Evolutionary conservation across 306 rosid species (phyloP).

Genomic region (Phaseolus lunatus): DNA sequence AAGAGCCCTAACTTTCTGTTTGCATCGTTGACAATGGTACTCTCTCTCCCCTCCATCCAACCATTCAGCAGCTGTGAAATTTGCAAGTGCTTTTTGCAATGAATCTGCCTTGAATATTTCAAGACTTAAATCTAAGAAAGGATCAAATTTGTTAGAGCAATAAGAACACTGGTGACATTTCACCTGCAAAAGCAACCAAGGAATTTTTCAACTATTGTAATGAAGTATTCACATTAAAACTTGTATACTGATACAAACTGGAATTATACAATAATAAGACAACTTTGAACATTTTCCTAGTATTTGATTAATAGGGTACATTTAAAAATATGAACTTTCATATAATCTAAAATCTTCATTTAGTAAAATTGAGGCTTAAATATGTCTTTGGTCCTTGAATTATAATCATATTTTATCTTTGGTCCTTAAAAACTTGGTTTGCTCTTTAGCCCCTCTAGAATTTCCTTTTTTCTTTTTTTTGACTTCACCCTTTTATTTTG

Average conservation of each 20-base stretch:
- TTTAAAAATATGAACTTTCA: background rate
- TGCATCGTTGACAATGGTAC: slow-evolving; percentile 91
- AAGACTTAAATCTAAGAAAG: slow-evolving; percentile 94
- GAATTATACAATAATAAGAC: background rate
- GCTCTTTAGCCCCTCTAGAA: no score
- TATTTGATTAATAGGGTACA: background rate
- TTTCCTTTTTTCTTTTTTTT: no score
- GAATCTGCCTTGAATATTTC: slow-evolving; percentile 92
- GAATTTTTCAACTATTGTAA: background rate
- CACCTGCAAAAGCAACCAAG: slow-evolving; percentile 67
- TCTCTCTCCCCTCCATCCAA: slow-evolving; percentile 96
- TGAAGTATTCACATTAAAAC: background rate
- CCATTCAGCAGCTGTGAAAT: slow-evolving; percentile 83
- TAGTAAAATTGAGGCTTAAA: background rate
- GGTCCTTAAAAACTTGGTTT: no score
- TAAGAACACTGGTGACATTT: slow-evolving; percentile 83
- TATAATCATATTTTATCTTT: no score
- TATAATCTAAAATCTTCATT: background rate
- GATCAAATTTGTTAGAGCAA: slow-evolving; percentile 91
- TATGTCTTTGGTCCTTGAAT: no score
- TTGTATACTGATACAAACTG: background rate
- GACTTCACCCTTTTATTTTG: no score
- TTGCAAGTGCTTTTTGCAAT: slow-evolving; percentile 75
- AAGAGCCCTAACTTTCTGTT: slow-evolving; percentile 89
- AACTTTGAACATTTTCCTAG: background rate